Conservation (phyloP, 2,329 filamentous ascomycete genomes). For the Cladosporium sp. region DNA sequence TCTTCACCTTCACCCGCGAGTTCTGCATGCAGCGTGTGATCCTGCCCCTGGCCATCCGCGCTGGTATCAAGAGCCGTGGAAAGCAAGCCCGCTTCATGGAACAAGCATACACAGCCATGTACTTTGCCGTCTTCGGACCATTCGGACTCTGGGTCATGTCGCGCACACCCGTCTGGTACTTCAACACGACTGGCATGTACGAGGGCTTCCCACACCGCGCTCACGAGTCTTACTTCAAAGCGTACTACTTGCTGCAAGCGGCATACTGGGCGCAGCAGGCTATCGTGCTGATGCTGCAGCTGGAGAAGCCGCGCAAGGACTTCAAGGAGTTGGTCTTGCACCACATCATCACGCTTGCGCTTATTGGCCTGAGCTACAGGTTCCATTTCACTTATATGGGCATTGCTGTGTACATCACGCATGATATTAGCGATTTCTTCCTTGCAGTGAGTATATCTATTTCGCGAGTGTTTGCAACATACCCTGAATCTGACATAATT, state of each 20-base stretch:
- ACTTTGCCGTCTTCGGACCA: constrained; percentile 81
- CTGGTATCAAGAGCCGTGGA: constrained; percentile 67
- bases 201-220: constrained; percentile 81
- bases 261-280: constrained; percentile 96
- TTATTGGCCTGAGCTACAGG: constrained; percentile 85
- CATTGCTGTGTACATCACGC: constrained; percentile 87
- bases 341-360: constrained; percentile 81
- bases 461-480: background rate
- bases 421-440: constrained; percentile 95
- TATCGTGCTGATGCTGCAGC: constrained; percentile 78
- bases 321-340: constrained; percentile 91
- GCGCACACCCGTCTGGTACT: constrained; percentile 90
- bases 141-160: constrained; percentile 89
- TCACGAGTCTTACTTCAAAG: constrained; percentile 81
- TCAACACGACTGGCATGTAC: constrained; percentile 89
- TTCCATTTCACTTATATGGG: constrained; percentile 98
- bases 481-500: constrained; percentile 7
- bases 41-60: constrained; percentile 69
- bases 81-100: constrained; percentile 96
- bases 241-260: constrained; percentile 92
- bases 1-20: constrained; percentile 90
- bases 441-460: constrained; percentile 67
- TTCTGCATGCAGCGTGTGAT: constrained; percentile 93
- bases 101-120: constrained; percentile 89
- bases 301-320: constrained; percentile 93